phyloP scores from a whole-genome alignment of 2,329 filamentous ascomycete species.

The Penicillium sp. region DNA sequence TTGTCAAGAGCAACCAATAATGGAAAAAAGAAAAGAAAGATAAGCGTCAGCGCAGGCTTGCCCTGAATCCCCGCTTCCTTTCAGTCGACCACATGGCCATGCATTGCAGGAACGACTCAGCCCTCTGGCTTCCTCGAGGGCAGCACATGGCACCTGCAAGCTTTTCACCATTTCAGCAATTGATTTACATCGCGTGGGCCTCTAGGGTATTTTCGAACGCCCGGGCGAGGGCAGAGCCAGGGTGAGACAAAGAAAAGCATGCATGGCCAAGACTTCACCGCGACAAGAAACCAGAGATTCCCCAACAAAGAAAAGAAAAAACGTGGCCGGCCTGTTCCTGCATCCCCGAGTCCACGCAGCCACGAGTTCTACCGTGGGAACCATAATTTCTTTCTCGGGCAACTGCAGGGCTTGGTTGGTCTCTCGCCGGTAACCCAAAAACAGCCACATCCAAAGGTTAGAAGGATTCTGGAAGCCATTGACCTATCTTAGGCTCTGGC shows the following conservation, averaged over 20 bases:
- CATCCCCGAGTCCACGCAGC: constrained; percentile 2
- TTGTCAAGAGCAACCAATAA: neutral
- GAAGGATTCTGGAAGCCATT: neutral
- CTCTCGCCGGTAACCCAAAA: neutral
- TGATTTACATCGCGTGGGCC: neutral
- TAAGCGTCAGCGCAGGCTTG: constrained; percentile 10
- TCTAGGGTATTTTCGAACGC: neutral
- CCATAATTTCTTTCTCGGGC: neutral
- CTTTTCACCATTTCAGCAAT: neutral
- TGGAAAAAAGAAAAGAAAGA: constrained; percentile 1
- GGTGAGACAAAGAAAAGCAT: constrained; percentile 4
- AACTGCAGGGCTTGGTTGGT: constrained; percentile 1
- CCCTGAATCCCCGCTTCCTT: neutral
- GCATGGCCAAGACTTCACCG: constrained; percentile 6
- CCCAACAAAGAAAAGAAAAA: constrained; percentile 1
- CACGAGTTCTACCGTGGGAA: neutral
- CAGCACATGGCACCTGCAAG: constrained; percentile 2
- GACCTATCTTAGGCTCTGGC: neutral
- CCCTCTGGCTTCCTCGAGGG: neutral
- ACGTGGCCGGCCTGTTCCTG: constrained; percentile 25
- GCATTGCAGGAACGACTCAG: neutral
- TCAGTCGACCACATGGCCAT: constrained; percentile 1
- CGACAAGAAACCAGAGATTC: neutral
- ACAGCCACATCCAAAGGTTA: constrained; percentile 3
- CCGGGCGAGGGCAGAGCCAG: constrained; percentile 1